Evolutionary conservation across 2,329 filamentous ascomycete genomes (phyloP).

Genomic region (Ophiocordyceps sinensis): DNA sequence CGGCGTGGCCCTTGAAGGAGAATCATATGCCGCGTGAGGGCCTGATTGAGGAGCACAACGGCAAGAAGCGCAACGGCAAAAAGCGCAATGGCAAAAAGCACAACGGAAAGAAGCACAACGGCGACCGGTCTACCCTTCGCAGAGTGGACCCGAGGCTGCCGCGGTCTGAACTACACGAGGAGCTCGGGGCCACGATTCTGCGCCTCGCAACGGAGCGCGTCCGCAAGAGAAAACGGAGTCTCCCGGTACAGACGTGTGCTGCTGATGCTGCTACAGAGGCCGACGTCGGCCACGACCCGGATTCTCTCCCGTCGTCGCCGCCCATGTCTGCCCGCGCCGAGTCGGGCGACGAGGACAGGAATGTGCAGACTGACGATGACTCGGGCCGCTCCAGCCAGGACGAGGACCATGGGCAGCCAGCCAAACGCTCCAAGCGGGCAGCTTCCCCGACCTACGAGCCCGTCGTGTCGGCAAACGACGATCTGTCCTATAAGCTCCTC

Average conservation of each 20-base stretch:
- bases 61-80: too few species aligned
- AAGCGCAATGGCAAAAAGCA: too few species aligned
- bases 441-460: conserved; percentile 25
- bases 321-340: background rate
- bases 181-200: conserved; percentile 51
- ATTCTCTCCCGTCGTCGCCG: conserved; percentile 3
- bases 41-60: too few species aligned
- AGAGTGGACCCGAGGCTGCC: conserved; percentile 28
- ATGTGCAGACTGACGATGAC: background rate
- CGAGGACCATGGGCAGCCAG: background rate
- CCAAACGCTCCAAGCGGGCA: background rate
- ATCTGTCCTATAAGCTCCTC: conserved; percentile 48
- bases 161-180: conserved; percentile 53
- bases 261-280: conserved; percentile 1
- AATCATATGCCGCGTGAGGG: conserved; percentile 44
- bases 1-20: conserved; percentile 66
- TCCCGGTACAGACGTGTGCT: conserved; percentile 1
- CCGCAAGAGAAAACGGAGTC: conserved; percentile 8
- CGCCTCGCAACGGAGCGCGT: conserved; percentile 55
- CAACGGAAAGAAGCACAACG: too few species aligned
- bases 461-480: conserved; percentile 55
- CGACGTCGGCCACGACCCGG: background rate
- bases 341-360: conserved; percentile 1
- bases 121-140: conserved; percentile 36
- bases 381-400: background rate